Base-by-base conservation (phyloP, 306 rosid genomes). In the Pterocarpus macrocarpus region DNA sequence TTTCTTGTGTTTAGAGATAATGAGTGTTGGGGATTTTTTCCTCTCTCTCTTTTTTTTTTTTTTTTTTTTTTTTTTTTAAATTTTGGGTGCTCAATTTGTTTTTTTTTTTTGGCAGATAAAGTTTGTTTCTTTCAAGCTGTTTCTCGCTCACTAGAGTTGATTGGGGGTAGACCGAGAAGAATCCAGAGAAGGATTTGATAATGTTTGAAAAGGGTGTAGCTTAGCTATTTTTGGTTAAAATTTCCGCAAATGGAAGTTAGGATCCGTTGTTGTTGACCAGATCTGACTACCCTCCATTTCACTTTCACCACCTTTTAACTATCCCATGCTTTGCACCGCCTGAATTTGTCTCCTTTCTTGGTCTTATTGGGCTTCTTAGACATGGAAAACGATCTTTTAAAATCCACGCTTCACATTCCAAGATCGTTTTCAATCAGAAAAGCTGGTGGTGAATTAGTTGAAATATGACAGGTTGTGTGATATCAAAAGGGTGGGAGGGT, bases 201-300 rank as follows among this genome's bases (percentile, higher is more conserved):
- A 61, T 80, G 77, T 63, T 84, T 81, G 70, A 81, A 53, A 85
- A 77, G 78, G 80, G 80, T 81, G 36, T 68, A 28, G 78, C 38
- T 78, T 47, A 41, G 80, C 80, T 79, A 73, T 81, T 85, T 79
- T 58, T 36, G 78, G 82, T 64, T 69, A 47, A 64, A 74, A 45
- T 82, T 85, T 90, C 85, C 85, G 36, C 76, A 36, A 45, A 57
- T 85, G 87, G 87, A 85, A 82, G 85, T 80, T 74, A 52, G 85
- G 90, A 85, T 91, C 87, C 89, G 9, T 69, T 78, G 86, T 84
- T 86, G 91, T 83, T 91, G 94, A 89, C 94, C 90, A 87, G 94
- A 94, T 94, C 98, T 94, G 93, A 85, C 75, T 74, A 76, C 44
- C 68, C 65, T 65, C 77, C 82, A 70, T 84, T 88, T 88, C 85